Evolutionary conservation across 2,329 filamentous ascomycete genomes (phyloP).

Genomic region (Juglanconis sp.): DNA sequence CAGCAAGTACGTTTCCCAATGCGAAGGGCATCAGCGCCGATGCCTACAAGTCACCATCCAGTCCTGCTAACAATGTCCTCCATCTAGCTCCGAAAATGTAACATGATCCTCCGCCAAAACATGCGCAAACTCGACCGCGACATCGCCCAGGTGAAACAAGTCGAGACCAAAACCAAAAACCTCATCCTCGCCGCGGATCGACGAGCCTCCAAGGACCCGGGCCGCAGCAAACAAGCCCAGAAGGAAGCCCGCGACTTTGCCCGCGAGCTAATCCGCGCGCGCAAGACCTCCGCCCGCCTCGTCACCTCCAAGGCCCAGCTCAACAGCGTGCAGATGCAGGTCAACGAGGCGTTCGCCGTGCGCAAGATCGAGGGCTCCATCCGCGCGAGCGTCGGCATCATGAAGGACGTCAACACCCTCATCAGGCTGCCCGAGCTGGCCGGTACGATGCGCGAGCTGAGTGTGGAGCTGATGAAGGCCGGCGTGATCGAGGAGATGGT

Average conservation of each 20-base stretch:
- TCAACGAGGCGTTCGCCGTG: slow-evolving; percentile 92
- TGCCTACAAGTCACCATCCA: no score
- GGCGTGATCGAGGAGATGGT: slow-evolving; percentile 99
- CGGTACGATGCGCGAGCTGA: slow-evolving; percentile 84
- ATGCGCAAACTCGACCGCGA: slow-evolving; percentile 94
- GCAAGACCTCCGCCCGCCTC: slow-evolving; percentile 71
- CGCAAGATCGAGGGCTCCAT: slow-evolving; percentile 95
- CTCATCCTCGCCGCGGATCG: slow-evolving; percentile 80
- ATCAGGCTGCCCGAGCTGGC: slow-evolving; percentile 82
- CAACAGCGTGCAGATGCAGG: slow-evolving; percentile 92
- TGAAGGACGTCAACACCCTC: slow-evolving; percentile 92
- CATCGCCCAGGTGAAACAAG: slow-evolving; percentile 71
- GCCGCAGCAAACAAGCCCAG: slow-evolving; percentile 73
- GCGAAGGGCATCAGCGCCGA: neutral
- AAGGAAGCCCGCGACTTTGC: slow-evolving; percentile 86
- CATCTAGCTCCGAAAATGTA: slow-evolving; percentile 86
- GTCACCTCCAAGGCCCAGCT: slow-evolving; percentile 89
- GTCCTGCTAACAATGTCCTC: neutral
- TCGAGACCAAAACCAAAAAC: slow-evolving; percentile 80
- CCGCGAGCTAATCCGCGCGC: slow-evolving; percentile 77
- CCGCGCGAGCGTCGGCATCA: slow-evolving; percentile 80
- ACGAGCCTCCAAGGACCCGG: slow-evolving; percentile 76
- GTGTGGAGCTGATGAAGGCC: slow-evolving; percentile 84
- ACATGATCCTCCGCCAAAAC: slow-evolving; percentile 82
- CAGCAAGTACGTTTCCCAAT: slow-evolving; percentile 65